A percentile compares a stretch with the other conserved stretches of the same genome.
phyloP scores from a whole-genome alignment of 2,329 filamentous ascomycete species.

The Nannizzia gypsea region DNA sequence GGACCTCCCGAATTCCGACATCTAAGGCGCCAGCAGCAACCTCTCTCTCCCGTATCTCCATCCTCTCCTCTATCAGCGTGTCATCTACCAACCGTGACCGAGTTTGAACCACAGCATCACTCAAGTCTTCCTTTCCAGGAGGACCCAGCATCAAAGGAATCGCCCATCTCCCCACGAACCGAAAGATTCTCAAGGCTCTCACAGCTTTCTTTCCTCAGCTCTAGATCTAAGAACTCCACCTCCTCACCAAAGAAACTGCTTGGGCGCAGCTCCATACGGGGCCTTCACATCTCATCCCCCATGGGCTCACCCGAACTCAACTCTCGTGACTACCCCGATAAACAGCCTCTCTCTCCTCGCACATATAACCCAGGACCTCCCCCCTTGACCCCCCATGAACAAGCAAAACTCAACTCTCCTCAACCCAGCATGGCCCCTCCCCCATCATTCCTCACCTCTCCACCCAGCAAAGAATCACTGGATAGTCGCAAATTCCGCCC shows the following conservation, averaged over 20 bases:
- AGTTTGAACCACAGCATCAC: constrained; percentile 15
- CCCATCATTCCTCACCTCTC: constrained; percentile 6
- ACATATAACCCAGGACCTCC: constrained; percentile 45
- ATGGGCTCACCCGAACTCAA: constrained; percentile 36
- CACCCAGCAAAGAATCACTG: constrained; percentile 14
- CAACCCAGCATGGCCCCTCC: background rate
- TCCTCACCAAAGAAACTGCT: constrained; percentile 31
- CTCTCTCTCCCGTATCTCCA: constrained; percentile 10
- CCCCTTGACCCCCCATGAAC: constrained; percentile 38
- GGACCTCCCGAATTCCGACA: constrained; percentile 23
- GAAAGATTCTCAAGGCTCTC: constrained; percentile 31
- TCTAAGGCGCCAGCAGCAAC: constrained; percentile 11
- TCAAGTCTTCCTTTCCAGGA: constrained; percentile 11
- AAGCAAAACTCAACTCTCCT: constrained; percentile 11
- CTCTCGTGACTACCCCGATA: constrained; percentile 35
- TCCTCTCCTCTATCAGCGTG: constrained; percentile 10
- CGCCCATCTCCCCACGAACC: constrained; percentile 24
- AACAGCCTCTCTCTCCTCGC: constrained; percentile 46
- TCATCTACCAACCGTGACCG: constrained; percentile 4
- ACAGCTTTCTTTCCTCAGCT: constrained; percentile 32
- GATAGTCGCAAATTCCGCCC: constrained; percentile 12
- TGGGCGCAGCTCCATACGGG: constrained; percentile 38
- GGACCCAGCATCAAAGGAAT: constrained; percentile 9
- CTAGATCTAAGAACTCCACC: constrained; percentile 28
- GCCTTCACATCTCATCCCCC: constrained; percentile 47